Base-by-base conservation (phyloP, 257 asterid genomes). In the Nicotiana obtusifolia region DNA sequence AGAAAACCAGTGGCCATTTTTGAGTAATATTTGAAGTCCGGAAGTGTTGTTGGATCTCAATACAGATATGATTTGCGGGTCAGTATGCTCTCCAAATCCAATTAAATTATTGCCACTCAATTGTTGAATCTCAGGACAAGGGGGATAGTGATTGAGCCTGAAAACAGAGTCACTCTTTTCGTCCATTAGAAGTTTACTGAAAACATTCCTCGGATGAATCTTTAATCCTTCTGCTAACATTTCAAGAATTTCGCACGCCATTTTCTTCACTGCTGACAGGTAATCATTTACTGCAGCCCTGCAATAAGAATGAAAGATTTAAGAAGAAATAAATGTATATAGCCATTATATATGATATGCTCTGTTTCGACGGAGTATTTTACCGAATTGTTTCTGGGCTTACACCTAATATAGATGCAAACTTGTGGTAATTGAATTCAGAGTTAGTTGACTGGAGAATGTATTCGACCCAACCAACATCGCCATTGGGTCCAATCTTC, bases 51-150 rank as follows among this genome's bases (percentile, higher is more conserved):
- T 86, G 16, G 88, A 86, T 41, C 88, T 61, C 11, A 86, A 56
- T 2, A 83, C 85, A 11, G 88, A 85, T 17, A 85, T 85, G 78
- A 85, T 49, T 61, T 85, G 88, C 1, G 88, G 88, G 59, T 86
- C 88, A 30, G 88, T 86, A 59, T 86, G 88, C 47, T 80, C 86
- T 77, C 88, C 88, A 4, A 86, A 86, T 10, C 88, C 88, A 20
- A 86, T 77, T 76, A 62, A 30, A 30, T 64, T 61, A 8, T 52
- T 24, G 1, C 47, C 88, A 53, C 65, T 78, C 11, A 68, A 60
- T 85, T 83, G 83, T 15, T 82, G 41, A 62, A 66, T 68, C 57
- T 81, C 85, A 8, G 84, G 86, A 60, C 88, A 86, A 41, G 64
- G 86, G 2, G 88, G 86, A 47, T 86, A 86, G 10, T 83, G 88